Conservation (phyloP, 768 basidiomycete species). For the Mycena vitilis region DNA sequence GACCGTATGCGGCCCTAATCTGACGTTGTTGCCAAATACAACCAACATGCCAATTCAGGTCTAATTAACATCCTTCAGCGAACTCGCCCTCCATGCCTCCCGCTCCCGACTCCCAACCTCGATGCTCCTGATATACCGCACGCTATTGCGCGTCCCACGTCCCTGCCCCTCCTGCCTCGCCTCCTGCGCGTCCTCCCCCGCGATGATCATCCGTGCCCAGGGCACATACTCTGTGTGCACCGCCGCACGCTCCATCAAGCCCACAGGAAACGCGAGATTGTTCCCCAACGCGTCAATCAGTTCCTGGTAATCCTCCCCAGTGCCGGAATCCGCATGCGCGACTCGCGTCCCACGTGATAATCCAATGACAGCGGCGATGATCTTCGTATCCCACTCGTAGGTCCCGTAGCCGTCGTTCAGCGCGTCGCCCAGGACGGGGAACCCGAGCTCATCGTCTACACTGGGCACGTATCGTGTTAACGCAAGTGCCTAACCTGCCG, state of each 20-base stretch:
- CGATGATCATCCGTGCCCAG: conserved; percentile 72
- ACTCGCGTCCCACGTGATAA: conserved; percentile 59
- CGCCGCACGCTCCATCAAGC: conserved; percentile 56
- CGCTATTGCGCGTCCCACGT: conserved; percentile 71
- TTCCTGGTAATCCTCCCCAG: conserved; percentile 59
- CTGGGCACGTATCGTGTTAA: conserved; percentile 49
- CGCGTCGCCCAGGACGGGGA: conserved; percentile 49
- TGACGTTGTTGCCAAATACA: conserved; percentile 16
- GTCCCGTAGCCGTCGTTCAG: conserved; percentile 46
- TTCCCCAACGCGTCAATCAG: conserved; percentile 61
- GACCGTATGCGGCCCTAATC: background rate
- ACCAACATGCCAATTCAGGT: conserved; percentile 6
- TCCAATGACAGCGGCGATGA: conserved; percentile 58
- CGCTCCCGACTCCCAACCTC: conserved; percentile 52
- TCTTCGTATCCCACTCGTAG: conserved; percentile 60
- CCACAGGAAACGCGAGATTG: conserved; percentile 55
- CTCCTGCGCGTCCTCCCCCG: conserved; percentile 70
- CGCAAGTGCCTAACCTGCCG: conserved; percentile 42
- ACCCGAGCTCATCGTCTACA: conserved; percentile 70
- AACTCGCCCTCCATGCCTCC: conserved; percentile 44
- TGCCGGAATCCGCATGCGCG: conserved; percentile 49
- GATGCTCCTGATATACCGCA: conserved; percentile 58
- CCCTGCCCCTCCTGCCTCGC: conserved; percentile 42
- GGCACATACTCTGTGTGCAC: conserved; percentile 80
- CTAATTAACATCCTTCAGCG: conserved; percentile 32